phyloP scores from a whole-genome alignment of 129 eudicot genomes.

The Rutidosis leptorrhynchoides region DNA sequence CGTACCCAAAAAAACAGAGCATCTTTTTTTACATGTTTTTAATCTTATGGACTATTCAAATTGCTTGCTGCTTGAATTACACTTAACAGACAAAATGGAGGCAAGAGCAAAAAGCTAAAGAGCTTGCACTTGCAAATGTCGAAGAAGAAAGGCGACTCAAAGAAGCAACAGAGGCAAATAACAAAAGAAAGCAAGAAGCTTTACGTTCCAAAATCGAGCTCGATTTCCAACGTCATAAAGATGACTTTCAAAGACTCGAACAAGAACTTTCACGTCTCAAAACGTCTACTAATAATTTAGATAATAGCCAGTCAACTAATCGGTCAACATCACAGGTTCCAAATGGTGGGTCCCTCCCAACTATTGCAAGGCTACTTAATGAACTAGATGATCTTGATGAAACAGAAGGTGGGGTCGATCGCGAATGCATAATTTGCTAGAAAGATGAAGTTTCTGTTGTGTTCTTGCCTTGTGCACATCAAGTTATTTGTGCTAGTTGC shows the following conservation, averaged over 20 bases:
- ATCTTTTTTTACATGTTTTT: neutral
- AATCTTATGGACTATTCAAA: neutral
- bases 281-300: constrained; percentile 41
- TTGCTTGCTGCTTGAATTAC: neutral
- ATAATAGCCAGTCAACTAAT: constrained; percentile 32
- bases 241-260: constrained; percentile 86
- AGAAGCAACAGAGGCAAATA: constrained; percentile 68
- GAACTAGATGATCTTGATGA: constrained; percentile 63
- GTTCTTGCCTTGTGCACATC: too few species aligned
- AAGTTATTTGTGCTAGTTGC: too few species aligned
- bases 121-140: constrained; percentile 51
- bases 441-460: too few species aligned
- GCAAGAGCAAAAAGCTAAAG: constrained; percentile 76
- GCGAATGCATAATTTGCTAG: too few species aligned
- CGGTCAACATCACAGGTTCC: constrained; percentile 20
- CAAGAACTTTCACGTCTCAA: constrained; percentile 85
- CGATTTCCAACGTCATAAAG: constrained; percentile 95
- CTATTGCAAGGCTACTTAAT: constrained; percentile 52
- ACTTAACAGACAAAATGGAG: constrained; percentile 73
- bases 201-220: constrained; percentile 73
- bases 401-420: too few species aligned
- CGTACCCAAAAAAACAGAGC: neutral
- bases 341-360: constrained; percentile 36
- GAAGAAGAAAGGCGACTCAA: constrained; percentile 83
- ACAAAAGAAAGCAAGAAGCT: constrained; percentile 78